Evolutionary conservation across 1,139 yeast genomes (phyloP).

Genomic region (Kodamaea anthophila): DNA sequence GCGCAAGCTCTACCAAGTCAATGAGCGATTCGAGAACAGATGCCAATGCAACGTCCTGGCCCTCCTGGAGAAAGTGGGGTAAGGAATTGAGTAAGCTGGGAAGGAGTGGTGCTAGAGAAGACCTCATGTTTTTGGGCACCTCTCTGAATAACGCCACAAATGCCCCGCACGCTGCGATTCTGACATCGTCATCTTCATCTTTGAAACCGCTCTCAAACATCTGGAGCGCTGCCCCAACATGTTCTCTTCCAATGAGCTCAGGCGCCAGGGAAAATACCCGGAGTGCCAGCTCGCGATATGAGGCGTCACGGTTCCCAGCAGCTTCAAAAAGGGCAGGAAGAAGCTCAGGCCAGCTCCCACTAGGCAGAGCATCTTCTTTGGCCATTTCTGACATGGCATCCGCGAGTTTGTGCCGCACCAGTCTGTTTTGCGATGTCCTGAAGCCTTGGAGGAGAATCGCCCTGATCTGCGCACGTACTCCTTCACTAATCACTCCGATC

Average conservation of each 20-base stretch:
- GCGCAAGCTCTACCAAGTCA: constrained; percentile 88
- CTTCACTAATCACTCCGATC: constrained; percentile 60
- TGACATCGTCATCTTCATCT: constrained; percentile 73
- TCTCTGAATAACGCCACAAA: constrained; percentile 85
- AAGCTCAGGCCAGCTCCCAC: constrained; percentile 69
- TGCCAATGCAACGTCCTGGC: constrained; percentile 76
- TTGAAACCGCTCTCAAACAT: constrained; percentile 75
- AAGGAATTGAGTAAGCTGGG: constrained; percentile 82
- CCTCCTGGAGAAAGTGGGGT: constrained; percentile 74
- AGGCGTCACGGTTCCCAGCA: constrained; percentile 53
- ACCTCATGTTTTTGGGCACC: constrained; percentile 75
- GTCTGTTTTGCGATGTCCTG: constrained; percentile 53
- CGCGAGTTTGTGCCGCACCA: constrained; percentile 83
- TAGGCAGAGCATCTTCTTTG: constrained; percentile 48
- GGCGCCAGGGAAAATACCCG: constrained; percentile 86
- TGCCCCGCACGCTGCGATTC: constrained; percentile 88
- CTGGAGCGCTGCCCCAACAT: constrained; percentile 54
- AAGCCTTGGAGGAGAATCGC: constrained; percentile 68
- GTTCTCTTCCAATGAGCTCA: constrained; percentile 57
- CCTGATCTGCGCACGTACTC: constrained; percentile 60
- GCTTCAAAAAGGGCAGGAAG: constrained; percentile 72
- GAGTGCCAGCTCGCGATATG: constrained; percentile 84
- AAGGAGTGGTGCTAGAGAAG: constrained; percentile 63
- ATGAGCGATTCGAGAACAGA: constrained; percentile 84
- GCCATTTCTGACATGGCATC: constrained; percentile 95